Base-by-base conservation (phyloP, 768 basidiomycete species). In the Psilocybe sp. region DNA sequence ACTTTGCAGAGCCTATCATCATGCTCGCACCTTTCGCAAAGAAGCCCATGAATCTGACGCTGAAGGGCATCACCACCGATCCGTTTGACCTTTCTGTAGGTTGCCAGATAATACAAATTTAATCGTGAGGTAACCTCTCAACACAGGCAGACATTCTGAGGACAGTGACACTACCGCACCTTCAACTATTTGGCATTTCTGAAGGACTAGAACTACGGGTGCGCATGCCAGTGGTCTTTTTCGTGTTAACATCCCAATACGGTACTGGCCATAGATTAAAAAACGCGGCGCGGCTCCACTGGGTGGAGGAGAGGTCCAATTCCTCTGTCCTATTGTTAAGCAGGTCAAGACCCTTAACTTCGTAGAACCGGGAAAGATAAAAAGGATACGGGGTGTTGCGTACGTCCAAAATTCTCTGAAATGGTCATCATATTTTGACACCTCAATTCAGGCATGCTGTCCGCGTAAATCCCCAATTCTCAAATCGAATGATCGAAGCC, bases 401-500 rank as follows among this genome's bases (percentile, higher is more conserved):
- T 97, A 62, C 60, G 93, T 81, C 54, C 39, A 16, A 53, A 15
- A 28, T 28, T 48, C 32, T 7, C 35, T 40, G 9, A 3, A 40
- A 43, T 15, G 12, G 8, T 41, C 3, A 14, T 19, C 9, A 28
- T 35, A 34, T 44, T 41, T 53, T 55, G 36, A 58, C 44, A 51
- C 16, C 36, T 36, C 7, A 7, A 15, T 35, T 12, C 60, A 97
- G 94, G 6, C 95, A 98, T 69, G 92, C 94, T 2, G 96, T 98
- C 20, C 88, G 97, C 36, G 93, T 98, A 8, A 96, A 86, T 56
- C 97, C 97, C 18, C 95, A 98, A 63, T 92, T 99, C 64, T 97
- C 95, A 2, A 97, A 97, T 66, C 82, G 97, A 35, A 92, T 98
- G 87, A 97, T 99, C 44, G 96, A 98, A 60, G 82, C 95, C 7